These are phyloP conservation scores for Musa troglodytarum DNA, from an alignment of 176 grass and related monocot genomes.

Conservation along the genomic window DNA sequence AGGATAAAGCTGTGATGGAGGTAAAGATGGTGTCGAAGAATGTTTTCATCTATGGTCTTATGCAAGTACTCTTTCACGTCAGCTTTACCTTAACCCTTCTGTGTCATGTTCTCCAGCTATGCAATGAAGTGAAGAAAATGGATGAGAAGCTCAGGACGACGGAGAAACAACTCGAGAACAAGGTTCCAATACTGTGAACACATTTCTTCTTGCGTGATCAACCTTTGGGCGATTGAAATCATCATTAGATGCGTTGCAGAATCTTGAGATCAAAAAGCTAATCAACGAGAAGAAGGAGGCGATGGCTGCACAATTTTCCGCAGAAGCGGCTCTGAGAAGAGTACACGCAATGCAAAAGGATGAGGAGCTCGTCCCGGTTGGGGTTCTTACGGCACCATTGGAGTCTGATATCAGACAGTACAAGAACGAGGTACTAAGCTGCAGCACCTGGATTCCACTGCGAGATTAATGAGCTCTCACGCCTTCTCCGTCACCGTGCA, in stretches of 20 bases:
- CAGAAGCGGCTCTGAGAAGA: conserved; percentile 68
- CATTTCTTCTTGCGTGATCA: not conserved
- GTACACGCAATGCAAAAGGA: conserved; percentile 61
- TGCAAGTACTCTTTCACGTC: not conserved
- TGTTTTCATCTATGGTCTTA: not conserved
- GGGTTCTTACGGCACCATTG: conserved; percentile 65
- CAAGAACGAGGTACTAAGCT: conserved; percentile 47
- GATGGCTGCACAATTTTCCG: conserved; percentile 64
- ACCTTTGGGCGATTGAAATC: not conserved
- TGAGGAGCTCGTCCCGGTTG: conserved; percentile 64
- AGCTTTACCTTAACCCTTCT: conserved; percentile 10
- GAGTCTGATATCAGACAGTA: conserved; percentile 80
- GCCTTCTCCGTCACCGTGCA: conserved; percentile 7
- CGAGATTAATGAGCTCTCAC: not conserved
- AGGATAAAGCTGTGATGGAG: conserved; percentile 77
- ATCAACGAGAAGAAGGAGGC: conserved; percentile 69
- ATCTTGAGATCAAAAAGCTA: conserved; percentile 68
- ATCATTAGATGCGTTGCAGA: conserved; percentile 23
- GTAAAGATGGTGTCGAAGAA: conserved; percentile 33
- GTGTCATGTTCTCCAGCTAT: conserved; percentile 38
- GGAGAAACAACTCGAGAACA: conserved; percentile 75
- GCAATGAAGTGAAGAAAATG: conserved; percentile 68
- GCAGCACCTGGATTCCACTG: not conserved
- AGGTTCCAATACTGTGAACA: conserved; percentile 29
- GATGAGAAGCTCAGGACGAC: conserved; percentile 54